Base-by-base conservation (phyloP, 148 eudicot species). In the Rhododendron ferrugineum region DNA sequence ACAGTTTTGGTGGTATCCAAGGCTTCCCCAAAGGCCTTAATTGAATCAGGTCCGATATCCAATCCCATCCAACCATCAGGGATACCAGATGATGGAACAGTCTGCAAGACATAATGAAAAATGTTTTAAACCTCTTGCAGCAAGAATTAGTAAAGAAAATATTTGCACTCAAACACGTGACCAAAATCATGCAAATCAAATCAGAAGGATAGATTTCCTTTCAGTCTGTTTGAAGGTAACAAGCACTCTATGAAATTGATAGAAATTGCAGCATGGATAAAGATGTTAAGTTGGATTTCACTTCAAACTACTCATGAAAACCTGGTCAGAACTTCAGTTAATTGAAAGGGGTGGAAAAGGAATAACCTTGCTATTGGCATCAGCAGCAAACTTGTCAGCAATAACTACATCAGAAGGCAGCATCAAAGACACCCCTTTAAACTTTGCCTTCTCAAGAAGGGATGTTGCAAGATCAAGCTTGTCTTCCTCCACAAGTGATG, bases 41-140 rank as follows among this genome's bases (percentile, higher is more conserved):
- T 86, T 37, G 94, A 87, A 86, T 96, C 95, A 18, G 98, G 98
- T 64, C 98, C 98, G 82, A 96, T 94, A 85, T 96, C 98, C 88
- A 96, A 94, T 58, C 98, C 98, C 98, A 94, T 94, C 98, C 98
- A 96, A 28, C 98, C 98, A 84, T 96, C 98, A 52, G 98, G 98
- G 80, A 96, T 96, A 80, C 74, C 91, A 79, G 98, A 91, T 77
- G 98, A 89, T 77, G 98, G 93, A 66, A 96, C 98, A 89, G 89
- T 89, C 98, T 96, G 88, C 76, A 89, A 54, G 36, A 78, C 20
- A 26, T 68, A 46, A 44, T 66, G 5, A 66, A 66, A 60, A 46
- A 3, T 52, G 82, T 32, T 16, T 80, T 80, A 80, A 49, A 28
- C 60, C 62, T 1, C 82, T 47, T 26, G 54, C 82, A 50, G 68